phyloP scores from a whole-genome alignment of 371 early-diverging fungal species.

The Haplosporangium sp. region DNA sequence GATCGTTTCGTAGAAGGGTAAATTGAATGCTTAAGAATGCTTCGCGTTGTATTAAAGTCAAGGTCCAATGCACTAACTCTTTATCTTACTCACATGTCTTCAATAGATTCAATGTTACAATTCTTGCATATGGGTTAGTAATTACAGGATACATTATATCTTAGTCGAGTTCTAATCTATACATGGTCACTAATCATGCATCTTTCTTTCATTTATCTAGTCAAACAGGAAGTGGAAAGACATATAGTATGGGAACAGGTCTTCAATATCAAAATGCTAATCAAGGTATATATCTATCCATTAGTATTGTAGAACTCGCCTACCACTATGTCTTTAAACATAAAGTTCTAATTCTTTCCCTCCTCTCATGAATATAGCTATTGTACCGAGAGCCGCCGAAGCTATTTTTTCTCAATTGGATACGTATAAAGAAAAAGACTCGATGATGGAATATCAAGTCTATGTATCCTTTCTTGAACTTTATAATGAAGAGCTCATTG shows the following conservation, averaged over 20 bases:
- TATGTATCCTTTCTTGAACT: slow-evolving; percentile 91
- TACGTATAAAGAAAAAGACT: slow-evolving; percentile 50
- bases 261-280: slow-evolving; percentile 57
- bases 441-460: slow-evolving; percentile 66
- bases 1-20: slow-evolving; percentile 92
- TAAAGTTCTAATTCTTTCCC: too few species aligned
- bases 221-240: slow-evolving; percentile 85
- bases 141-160: not conserved
- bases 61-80: not conserved
- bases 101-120: slow-evolving; percentile 85
- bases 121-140: slow-evolving; percentile 96
- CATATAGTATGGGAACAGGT: slow-evolving; percentile 93
- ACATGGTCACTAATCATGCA: slow-evolving; percentile 1
- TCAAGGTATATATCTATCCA: slow-evolving; percentile 26
- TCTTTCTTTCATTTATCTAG: slow-evolving; percentile 21
- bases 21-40: not conserved
- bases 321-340: not conserved
- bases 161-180: slow-evolving; percentile 1
- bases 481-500: slow-evolving; percentile 97
- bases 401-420: slow-evolving; percentile 67
- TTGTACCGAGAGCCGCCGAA: slow-evolving; percentile 88
- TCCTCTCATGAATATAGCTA: slow-evolving; percentile 62
- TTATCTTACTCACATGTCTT: not conserved
- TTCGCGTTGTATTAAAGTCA: too few species aligned
- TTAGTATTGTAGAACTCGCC: too few species aligned